Percentiles rank a stretch among this genome's conserved stretches.
These are phyloP conservation scores for Discostella stelligera DNA, from an alignment of 352 stramenopile genomes.

Conservation along the genomic window DNA sequence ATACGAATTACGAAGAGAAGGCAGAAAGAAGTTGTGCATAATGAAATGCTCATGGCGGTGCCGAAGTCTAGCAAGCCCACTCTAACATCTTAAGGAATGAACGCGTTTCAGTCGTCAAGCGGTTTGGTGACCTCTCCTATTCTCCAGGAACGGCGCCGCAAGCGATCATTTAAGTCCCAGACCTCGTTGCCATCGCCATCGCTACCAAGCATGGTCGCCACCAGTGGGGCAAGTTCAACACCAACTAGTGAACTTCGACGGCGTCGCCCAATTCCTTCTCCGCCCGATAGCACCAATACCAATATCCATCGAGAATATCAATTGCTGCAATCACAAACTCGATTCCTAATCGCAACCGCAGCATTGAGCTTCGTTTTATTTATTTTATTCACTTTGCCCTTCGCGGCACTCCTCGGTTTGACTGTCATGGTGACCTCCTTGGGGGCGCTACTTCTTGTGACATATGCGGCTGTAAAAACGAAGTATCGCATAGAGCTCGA, in stretches of 20 bases:
- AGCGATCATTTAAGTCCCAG: background rate
- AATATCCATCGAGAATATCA: constrained; percentile 15
- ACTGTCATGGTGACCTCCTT: constrained; percentile 18
- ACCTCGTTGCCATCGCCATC: background rate
- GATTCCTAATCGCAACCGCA: constrained; percentile 1
- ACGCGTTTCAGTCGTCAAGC: background rate
- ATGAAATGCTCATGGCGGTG: too few relatives aligned
- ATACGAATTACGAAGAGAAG: too few relatives aligned
- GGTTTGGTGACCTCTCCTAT: background rate
- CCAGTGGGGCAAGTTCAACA: background rate
- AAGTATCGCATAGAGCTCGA: constrained; percentile 13
- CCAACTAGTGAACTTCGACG: background rate
- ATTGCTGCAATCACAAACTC: constrained; percentile 12
- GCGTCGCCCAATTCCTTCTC: too few relatives aligned
- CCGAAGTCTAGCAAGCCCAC: too few relatives aligned
- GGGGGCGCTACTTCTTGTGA: constrained; percentile 4
- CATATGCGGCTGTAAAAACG: constrained; percentile 7
- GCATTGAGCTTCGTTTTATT: constrained; percentile 17
- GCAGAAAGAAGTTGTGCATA: too few relatives aligned
- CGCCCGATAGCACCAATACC: too few relatives aligned
- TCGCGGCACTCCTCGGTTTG: constrained; percentile 16
- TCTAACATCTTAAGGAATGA: background rate
- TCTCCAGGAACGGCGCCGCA: background rate
- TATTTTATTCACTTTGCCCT: constrained; percentile 23
- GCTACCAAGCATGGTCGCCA: background rate